These are phyloP conservation scores for Ceriops zippeliana DNA, from an alignment of 345 rosid species.

Conservation along the genomic window DNA sequence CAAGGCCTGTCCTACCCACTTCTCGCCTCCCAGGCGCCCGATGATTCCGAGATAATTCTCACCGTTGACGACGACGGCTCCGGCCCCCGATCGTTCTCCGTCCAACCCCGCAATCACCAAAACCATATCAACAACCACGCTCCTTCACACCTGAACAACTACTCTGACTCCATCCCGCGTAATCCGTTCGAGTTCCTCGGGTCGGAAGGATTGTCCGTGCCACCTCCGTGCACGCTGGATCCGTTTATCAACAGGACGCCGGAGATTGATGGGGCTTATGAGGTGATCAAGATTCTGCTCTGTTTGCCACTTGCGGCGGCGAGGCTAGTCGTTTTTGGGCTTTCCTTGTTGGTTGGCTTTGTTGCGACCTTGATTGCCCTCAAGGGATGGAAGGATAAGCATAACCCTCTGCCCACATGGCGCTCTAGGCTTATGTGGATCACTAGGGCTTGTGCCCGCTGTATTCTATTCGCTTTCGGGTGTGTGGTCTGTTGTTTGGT, in stretches of 20 bases:
- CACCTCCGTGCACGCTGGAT: conserved; percentile 48
- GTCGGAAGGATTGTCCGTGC: conserved; percentile 44
- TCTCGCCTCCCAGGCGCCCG: conserved; percentile 41
- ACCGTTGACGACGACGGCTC: conserved; percentile 34
- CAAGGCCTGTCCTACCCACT: conserved; percentile 53
- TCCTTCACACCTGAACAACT: background rate
- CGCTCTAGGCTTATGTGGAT: conserved; percentile 83
- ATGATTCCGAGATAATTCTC: conserved; percentile 45
- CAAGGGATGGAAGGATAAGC: conserved; percentile 76
- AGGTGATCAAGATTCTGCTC: conserved; percentile 57
- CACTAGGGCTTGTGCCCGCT: conserved; percentile 69
- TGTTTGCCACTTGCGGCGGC: conserved; percentile 65
- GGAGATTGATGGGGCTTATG: conserved; percentile 57
- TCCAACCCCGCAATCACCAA: conserved; percentile 9
- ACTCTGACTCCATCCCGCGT: conserved; percentile 1
- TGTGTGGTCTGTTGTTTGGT: conserved; percentile 14
- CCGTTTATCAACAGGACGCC: conserved; percentile 74
- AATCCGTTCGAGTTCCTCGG: conserved; percentile 69
- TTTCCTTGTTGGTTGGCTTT: conserved; percentile 59
- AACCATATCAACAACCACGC: conserved; percentile 13
- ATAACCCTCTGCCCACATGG: conserved; percentile 88
- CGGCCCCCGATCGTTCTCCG: background rate
- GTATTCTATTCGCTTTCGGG: conserved; percentile 93
- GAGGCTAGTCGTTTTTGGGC: conserved; percentile 63
- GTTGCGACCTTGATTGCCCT: conserved; percentile 73